Evolutionary conservation across 2,329 filamentous ascomycete species (phyloP), one percentile per base, ranked within the genome.

Genomic region (Aureobasidium sp.): DNA sequence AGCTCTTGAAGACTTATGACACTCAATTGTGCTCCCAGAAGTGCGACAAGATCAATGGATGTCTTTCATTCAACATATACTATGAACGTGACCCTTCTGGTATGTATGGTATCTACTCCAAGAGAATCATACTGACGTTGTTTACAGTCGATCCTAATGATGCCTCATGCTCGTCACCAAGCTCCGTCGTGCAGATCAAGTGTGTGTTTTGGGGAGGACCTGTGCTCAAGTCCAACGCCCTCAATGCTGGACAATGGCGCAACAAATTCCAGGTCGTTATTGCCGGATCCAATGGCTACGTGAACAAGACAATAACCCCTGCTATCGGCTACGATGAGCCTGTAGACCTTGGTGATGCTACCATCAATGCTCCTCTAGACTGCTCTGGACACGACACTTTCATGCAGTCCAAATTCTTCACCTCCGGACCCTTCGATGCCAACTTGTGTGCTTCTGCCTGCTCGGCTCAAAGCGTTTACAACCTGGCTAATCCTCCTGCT

Each of bases 271-370:
- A 71, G 15, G 73, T 78, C 41, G 73, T 75, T 23, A 75, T 78
- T 46, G 71, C 76, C 15, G 77, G 73, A 29, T 77, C 74, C 36
- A 78, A 79, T 58, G 77, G 75, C 12, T 70, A 67, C 64, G 63
- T 64, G 47, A 68, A 68, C 50, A 53, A 64, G 26, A 61, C 44
- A 41, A 63, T 63, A 47, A 67, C 64, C 63, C 42, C 42, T 41
- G 74, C 74, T 8, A 13, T 58, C 42, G 15, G 68, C 61, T 69
- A 66, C 66, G 59, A 42, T 13, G 46, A 36, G 55, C 64, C 67
- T 2, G 62, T 64, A 71, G 60, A 62, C 26, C 68, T 70, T n/a
- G 66, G 63, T 36, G 66, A 68, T 20, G 67, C 64, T 34, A 68
- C 71, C 42, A 73, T 74, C 56, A 66, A 70, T 52, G 70, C 70